Evolutionary conservation across 495 filamentous ascomycete species (phyloP).

Genomic region (Poronia punctata): DNA sequence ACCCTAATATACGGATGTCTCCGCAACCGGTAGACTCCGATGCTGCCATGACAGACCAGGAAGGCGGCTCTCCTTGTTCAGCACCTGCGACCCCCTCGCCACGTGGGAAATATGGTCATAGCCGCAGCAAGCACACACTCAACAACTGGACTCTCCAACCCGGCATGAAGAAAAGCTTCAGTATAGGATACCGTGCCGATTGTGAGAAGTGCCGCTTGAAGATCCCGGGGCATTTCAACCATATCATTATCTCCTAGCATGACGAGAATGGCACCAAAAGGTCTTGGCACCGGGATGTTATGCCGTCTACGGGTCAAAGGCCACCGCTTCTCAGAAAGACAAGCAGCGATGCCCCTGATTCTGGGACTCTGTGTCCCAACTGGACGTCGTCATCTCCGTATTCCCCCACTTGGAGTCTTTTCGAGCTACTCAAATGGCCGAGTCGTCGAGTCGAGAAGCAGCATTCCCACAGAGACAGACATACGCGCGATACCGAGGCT

Average conservation of each 20-base stretch:
- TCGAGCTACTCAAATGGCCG: not conserved
- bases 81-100: constrained; percentile 30
- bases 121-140: constrained; percentile 40
- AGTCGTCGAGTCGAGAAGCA: not conserved
- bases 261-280: constrained; percentile 5
- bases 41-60: constrained; percentile 26
- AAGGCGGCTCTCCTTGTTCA: constrained; percentile 19
- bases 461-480: constrained; percentile 3
- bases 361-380: not conserved
- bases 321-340: too few species aligned
- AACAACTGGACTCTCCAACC: constrained; percentile 43
- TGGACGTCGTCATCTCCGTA: not conserved
- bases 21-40: constrained; percentile 17
- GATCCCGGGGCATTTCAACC: constrained; percentile 82
- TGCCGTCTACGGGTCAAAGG: not conserved
- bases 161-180: constrained; percentile 60
- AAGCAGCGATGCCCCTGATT: not conserved
- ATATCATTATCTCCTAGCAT: constrained; percentile 58
- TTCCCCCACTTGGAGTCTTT: not conserved
- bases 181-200: constrained; percentile 78
- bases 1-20: constrained; percentile 28
- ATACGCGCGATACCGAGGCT: constrained; percentile 3
- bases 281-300: not conserved
- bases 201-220: constrained; percentile 77
- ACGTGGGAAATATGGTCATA: constrained; percentile 31